These are phyloP conservation scores for Psilocybe subaeruginosa DNA, from an alignment of 768 basidiomycete genomes.

Conservation along the genomic window DNA sequence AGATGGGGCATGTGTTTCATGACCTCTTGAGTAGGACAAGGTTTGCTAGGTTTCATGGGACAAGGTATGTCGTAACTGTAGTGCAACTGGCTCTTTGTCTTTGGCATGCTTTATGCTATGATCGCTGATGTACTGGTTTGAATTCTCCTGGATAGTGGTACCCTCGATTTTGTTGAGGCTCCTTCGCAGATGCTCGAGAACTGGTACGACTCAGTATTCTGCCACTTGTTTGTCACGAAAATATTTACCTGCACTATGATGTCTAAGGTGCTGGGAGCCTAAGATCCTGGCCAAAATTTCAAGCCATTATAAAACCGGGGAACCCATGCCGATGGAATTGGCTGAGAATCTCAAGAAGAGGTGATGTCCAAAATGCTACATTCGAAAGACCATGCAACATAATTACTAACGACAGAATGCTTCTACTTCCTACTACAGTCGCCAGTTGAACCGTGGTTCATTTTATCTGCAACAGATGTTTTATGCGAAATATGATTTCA, in stretches of 20 bases:
- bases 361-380: slow-evolving; percentile 31
- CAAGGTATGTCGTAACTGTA: slow-evolving; percentile 40
- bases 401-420: no score
- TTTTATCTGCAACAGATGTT: slow-evolving; percentile 85
- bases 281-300: slow-evolving; percentile 78
- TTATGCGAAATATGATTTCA: slow-evolving; percentile 79
- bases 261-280: slow-evolving; percentile 73
- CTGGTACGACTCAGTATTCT: slow-evolving; percentile 36
- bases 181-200: slow-evolving; percentile 94
- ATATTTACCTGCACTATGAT: no score
- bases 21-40: slow-evolving; percentile 70
- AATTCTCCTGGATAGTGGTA: slow-evolving; percentile 43
- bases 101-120: no score
- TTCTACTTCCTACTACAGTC: slow-evolving; percentile 35
- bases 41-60: slow-evolving; percentile 83
- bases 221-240: no score
- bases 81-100: no score
- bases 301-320: slow-evolving; percentile 77
- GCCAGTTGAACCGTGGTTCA: slow-evolving; percentile 81
- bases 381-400: no score
- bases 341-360: slow-evolving; percentile 83
- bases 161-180: slow-evolving; percentile 85
- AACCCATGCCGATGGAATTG: slow-evolving; percentile 69
- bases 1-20: slow-evolving; percentile 82
- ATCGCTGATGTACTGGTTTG: no score